These are phyloP conservation scores for Zarea fungicola DNA, from an alignment of 2,329 filamentous ascomycete species.

Conservation along the genomic window DNA sequence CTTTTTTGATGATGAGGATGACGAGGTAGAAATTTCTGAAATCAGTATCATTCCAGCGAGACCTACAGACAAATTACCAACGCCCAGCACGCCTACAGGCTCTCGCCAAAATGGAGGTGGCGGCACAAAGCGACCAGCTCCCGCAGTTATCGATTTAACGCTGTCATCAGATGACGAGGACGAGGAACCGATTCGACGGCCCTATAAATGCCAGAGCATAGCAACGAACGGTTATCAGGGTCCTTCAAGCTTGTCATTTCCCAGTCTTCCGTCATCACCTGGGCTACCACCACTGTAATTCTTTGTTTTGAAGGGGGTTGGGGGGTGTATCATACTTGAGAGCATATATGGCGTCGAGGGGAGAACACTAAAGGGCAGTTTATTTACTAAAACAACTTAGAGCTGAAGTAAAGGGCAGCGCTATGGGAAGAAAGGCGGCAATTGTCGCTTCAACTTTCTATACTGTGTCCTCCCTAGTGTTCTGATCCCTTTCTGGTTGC, in stretches of 20 bases:
- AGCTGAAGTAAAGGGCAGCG: neutral
- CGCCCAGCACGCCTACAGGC: constrained; percentile 32
- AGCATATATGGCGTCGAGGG: constrained; percentile 6
- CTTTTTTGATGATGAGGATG: constrained; percentile 29
- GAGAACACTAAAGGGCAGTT: neutral
- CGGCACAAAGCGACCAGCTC: constrained; percentile 43
- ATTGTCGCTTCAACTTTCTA: neutral
- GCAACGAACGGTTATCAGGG: constrained; percentile 4
- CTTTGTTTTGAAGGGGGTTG: neutral
- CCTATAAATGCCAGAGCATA: constrained; percentile 42
- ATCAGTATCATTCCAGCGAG: constrained; percentile 24
- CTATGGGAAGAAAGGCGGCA: neutral
- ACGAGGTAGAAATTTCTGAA: constrained; percentile 48
- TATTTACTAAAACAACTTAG: neutral
- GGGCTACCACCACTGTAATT: constrained; percentile 1
- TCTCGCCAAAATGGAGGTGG: constrained; percentile 28
- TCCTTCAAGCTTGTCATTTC: constrained; percentile 1
- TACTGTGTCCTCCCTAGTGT: neutral
- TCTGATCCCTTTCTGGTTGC: neutral
- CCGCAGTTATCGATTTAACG: constrained; percentile 56
- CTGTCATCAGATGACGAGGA: constrained; percentile 52
- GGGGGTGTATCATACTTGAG: constrained; percentile 11
- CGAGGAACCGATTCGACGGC: constrained; percentile 39
- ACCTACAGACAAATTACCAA: constrained; percentile 18
- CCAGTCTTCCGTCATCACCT: neutral